These are phyloP conservation scores for Apiospora aurea DNA, from an alignment of 2,329 filamentous ascomycete genomes.

Conservation along the genomic window DNA sequence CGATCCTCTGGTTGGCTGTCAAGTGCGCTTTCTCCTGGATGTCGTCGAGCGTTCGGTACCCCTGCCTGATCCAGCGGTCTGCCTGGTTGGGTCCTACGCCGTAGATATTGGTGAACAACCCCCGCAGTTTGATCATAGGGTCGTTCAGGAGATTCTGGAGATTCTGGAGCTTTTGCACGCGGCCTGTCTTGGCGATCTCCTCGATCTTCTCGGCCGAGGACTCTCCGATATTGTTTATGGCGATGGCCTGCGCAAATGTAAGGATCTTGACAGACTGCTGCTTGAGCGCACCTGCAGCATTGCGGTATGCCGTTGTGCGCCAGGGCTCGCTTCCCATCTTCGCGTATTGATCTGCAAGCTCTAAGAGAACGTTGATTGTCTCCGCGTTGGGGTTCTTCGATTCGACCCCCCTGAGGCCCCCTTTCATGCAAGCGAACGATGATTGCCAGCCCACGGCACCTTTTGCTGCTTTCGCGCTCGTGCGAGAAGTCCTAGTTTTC, in stretches of 20 bases:
- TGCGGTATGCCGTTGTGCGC: slow-evolving; percentile 78
- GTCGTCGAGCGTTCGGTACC: slow-evolving; percentile 77
- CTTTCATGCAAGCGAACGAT: slow-evolving; percentile 62
- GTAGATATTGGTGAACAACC: slow-evolving; percentile 79
- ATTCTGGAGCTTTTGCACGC: slow-evolving; percentile 75
- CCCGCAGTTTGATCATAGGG: slow-evolving; percentile 68
- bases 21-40: slow-evolving; percentile 67
- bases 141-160: slow-evolving; percentile 70
- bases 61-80: slow-evolving; percentile 77
- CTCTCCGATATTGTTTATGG: slow-evolving; percentile 72
- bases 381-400: slow-evolving; percentile 72
- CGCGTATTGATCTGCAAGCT: slow-evolving; percentile 81
- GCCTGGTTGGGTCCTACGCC: slow-evolving; percentile 77
- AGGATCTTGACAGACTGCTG: slow-evolving; percentile 69
- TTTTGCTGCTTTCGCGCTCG: slow-evolving; percentile 29
- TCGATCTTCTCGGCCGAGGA: slow-evolving; percentile 86
- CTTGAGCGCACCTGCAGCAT: slow-evolving; percentile 75
- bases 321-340: slow-evolving; percentile 75
- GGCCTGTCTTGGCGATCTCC: slow-evolving; percentile 81
- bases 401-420: slow-evolving; percentile 52
- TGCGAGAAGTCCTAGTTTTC: slow-evolving; percentile 35
- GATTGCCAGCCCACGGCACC: slow-evolving; percentile 48
- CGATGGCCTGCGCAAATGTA: slow-evolving; percentile 73
- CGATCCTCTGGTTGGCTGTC: slow-evolving; percentile 74
- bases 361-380: slow-evolving; percentile 78